These are phyloP conservation scores for Cladosporium sp. DNA, from an alignment of 2,329 filamentous ascomycete species.

Conservation along the genomic window DNA sequence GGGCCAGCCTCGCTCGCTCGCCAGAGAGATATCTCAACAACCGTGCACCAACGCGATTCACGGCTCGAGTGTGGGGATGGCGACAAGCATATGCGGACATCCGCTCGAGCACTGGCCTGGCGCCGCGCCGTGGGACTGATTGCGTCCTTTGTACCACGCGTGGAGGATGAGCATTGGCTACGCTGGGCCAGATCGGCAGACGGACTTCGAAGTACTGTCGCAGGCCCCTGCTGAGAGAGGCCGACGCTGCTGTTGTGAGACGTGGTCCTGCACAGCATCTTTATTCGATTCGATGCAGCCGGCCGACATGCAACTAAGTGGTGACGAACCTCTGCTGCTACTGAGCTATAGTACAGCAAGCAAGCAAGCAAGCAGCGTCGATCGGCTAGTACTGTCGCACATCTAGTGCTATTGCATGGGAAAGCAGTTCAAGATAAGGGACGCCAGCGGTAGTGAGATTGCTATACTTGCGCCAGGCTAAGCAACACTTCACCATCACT, in stretches of 20 bases:
- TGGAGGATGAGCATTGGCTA: conserved; percentile 10
- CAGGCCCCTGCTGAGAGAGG: conserved; percentile 10
- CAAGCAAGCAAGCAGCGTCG: conserved; percentile 2
- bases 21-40: conserved; percentile 1
- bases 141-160: conserved; percentile 14
- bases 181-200: conserved; percentile 7
- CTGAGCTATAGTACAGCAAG: not conserved
- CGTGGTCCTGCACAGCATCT: conserved; percentile 12
- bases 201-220: conserved; percentile 1
- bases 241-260: conserved; percentile 17
- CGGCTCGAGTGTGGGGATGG: conserved; percentile 21
- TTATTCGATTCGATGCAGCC: not conserved
- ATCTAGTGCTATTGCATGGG: conserved; percentile 16
- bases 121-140: conserved; percentile 14
- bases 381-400: conserved; percentile 15
- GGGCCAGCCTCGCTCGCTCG: not conserved
- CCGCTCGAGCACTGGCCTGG: conserved; percentile 16
- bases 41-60: conserved; percentile 11
- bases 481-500: conserved; percentile 9
- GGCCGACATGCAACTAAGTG: conserved; percentile 1
- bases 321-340: conserved; percentile 3
- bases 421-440: conserved; percentile 10
- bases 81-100: conserved; percentile 15
- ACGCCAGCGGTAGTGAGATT: conserved; percentile 1
- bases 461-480: conserved; percentile 12